Evolutionary conservation across 345 rosid species (phyloP).

Genomic region (Litchi chinensis): DNA sequence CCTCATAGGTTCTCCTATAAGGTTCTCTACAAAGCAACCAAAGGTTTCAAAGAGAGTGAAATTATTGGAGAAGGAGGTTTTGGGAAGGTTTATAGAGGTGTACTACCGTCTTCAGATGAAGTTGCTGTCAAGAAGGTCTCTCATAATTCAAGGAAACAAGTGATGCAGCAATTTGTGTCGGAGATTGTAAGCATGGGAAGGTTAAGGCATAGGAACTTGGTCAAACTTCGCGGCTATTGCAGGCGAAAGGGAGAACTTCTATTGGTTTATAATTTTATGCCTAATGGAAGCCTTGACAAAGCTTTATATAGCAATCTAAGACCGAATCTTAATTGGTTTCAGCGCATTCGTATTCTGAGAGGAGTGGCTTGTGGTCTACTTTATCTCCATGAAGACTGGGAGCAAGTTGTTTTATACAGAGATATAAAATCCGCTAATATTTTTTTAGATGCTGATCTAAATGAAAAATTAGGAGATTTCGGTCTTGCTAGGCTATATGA

Average conservation of each 20-base stretch:
- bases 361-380: conserved; percentile 37
- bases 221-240: conserved; percentile 55
- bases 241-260: conserved; percentile 51
- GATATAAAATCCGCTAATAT: conserved; percentile 47
- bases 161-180: conserved; percentile 47
- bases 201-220: conserved; percentile 52
- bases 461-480: conserved; percentile 48
- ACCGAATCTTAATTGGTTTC: conserved; percentile 35
- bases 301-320: conserved; percentile 18
- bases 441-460: conserved; percentile 35
- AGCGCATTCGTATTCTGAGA: conserved; percentile 42
- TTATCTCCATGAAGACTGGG: conserved; percentile 50
- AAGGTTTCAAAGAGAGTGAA: conserved; percentile 58
- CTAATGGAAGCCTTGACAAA: conserved; percentile 45
- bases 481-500: conserved; percentile 43
- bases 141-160: conserved; percentile 44
- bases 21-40: conserved; percentile 56
- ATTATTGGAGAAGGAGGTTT: conserved; percentile 54
- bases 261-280: conserved; percentile 51
- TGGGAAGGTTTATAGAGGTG: conserved; percentile 60
- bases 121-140: conserved; percentile 62
- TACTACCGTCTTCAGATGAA: conserved; percentile 41
- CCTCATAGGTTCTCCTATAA: conserved; percentile 63
- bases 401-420: conserved; percentile 47
- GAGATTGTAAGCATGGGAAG: conserved; percentile 51